Evolutionary conservation across 2,329 filamentous ascomycete species (phyloP).

Genomic region (Colletotrichum sp.): DNA sequence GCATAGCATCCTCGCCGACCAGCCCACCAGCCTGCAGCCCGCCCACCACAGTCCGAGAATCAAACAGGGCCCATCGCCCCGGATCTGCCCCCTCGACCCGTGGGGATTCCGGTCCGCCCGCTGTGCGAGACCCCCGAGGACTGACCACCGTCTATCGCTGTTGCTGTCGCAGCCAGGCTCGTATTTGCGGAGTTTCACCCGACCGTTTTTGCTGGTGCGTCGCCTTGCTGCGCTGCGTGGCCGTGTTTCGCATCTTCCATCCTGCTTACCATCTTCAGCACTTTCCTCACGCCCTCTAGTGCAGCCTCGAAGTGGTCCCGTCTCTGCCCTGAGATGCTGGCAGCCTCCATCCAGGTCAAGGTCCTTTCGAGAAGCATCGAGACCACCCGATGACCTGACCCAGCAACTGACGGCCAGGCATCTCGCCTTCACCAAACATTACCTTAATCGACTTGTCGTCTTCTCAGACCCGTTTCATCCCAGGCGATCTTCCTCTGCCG

Average conservation of each 20-base stretch:
- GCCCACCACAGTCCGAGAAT: background rate
- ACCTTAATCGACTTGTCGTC: background rate
- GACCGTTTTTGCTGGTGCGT: constrained; percentile 6
- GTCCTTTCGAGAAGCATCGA: background rate
- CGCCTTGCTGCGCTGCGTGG: constrained; percentile 1
- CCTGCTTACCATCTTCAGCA: constrained; percentile 7
- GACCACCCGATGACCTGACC: background rate
- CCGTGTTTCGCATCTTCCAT: constrained; percentile 15
- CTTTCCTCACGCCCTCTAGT: background rate
- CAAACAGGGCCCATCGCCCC: background rate
- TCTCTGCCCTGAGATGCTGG: background rate
- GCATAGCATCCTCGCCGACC: background rate
- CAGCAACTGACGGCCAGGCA: background rate
- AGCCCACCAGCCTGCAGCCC: background rate
- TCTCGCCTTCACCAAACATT: background rate
- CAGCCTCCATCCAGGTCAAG: background rate
- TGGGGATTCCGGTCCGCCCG: background rate
- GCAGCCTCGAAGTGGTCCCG: background rate
- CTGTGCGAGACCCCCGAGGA: background rate
- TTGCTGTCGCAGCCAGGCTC: background rate
- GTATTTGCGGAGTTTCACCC: constrained; percentile 20
- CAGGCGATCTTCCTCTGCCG: background rate
- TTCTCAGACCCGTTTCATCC: constrained; percentile 16
- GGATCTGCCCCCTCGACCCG: background rate
- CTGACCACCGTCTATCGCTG: background rate